Evolutionary conservation across 768 basidiomycete species (phyloP), one percentile per base, ranked within the genome.

Genomic region (Lactarius evosmus): DNA sequence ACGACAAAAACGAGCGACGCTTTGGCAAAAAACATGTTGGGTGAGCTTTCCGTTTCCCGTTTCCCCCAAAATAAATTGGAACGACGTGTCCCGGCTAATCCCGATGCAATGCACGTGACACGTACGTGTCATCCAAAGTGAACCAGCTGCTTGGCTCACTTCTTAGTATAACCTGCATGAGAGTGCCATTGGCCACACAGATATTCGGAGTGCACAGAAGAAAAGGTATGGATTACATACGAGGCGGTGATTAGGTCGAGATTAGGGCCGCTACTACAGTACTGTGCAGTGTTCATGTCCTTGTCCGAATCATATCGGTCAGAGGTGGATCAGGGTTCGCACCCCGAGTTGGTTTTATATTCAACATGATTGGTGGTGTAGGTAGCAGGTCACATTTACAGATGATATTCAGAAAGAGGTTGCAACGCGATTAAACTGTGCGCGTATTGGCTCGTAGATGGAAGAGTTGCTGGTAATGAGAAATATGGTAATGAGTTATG

Each of bases 1-100:
- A 87, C 73, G 52, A 89, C 72, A 66, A 91, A 80, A 38, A 81
- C 81, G 63, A 90, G 74, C 19, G 85, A 83, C 55, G 86, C 73
- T 65, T 84, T 84, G 66, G 83, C 80, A 69, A 90, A 85, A 82
- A 89, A 75, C 74, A 74, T 75, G 51, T 30, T 85, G 72, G 72
- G 75, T 70, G 68, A 68, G 14, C 22, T 11, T 49, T 14, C 38
- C 14, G 22, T 27, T 49, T 7, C 25, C 12, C 46, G 12, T 49
- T 22, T 49, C 22, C 2, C 46, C 22, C 9, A 12, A 49, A 49
- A 14, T 6, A 25, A 46, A 19, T 40, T 19, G 6, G 17, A 41
- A 14, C 36, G 7, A 61, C 60, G 58, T 67, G 40, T 33, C 63
- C 19, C 60, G 56, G 62, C 51, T 33, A 25, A 50, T 49, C 40